phyloP scores from a whole-genome alignment of 1,139 yeast species.

The Debaryomyces sp. region DNA sequence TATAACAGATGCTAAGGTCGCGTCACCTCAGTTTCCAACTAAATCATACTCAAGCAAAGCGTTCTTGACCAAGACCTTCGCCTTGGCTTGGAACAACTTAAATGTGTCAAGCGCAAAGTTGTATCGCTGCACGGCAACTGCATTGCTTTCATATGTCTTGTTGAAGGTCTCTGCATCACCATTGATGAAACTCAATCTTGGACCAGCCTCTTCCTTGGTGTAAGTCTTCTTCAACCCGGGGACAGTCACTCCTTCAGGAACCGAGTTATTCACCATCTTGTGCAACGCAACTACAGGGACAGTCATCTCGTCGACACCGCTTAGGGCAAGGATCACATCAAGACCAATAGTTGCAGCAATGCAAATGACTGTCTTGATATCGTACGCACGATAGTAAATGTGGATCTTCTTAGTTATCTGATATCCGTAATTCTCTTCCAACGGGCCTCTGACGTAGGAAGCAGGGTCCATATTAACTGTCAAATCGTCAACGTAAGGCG shows the following conservation, averaged over 20 bases:
- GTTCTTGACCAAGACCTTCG: too few species aligned
- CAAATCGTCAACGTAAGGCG: constrained; percentile 28
- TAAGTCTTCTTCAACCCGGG: too few species aligned
- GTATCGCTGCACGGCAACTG: too few species aligned
- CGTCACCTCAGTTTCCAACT: too few species aligned
- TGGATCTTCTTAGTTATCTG: constrained; percentile 24
- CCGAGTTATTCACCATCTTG: constrained; percentile 16
- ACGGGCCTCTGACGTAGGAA: constrained; percentile 15
- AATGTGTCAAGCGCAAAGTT: too few species aligned
- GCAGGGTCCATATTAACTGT: constrained; percentile 22
- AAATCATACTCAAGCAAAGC: too few species aligned
- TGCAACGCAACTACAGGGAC: constrained; percentile 21
- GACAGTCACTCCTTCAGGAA: constrained; percentile 15
- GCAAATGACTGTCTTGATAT: constrained; percentile 23
- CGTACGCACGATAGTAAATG: constrained; percentile 29
- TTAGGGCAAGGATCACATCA: constrained; percentile 21
- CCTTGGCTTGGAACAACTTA: too few species aligned
- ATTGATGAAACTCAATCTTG: too few species aligned
- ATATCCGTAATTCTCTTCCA: constrained; percentile 26
- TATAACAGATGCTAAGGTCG: too few species aligned
- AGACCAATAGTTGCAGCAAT: constrained; percentile 31
- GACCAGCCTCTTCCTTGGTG: too few species aligned
- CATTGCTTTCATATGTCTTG: too few species aligned
- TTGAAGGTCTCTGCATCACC: too few species aligned
- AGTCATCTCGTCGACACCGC: constrained; percentile 33